A percentile compares a stretch with the other conserved stretches of the same genome.
phyloP scores from a whole-genome alignment of 352 stramenopile species.

The Thraustochytrium striatum region DNA sequence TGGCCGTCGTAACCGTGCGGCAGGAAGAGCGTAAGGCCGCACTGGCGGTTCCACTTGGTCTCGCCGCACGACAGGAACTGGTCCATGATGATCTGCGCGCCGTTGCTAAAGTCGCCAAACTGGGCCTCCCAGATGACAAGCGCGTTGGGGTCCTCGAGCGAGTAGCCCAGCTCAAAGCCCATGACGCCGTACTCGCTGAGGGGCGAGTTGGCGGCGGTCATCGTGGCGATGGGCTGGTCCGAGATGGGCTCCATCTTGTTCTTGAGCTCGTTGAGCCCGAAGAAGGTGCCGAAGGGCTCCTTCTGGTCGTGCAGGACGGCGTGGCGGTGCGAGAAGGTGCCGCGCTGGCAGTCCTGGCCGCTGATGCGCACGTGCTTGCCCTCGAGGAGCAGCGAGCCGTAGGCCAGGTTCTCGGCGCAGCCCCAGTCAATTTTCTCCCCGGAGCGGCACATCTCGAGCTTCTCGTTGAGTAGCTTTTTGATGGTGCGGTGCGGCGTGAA shows the following conservation, averaged over 20 bases:
- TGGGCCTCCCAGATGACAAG: slow-evolving; percentile 95
- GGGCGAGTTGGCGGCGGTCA: slow-evolving; percentile 86
- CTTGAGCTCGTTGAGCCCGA: slow-evolving; percentile 36
- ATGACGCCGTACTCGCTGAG: slow-evolving; percentile 92
- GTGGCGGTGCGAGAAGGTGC: slow-evolving; percentile 83
- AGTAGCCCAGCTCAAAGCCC: slow-evolving; percentile 90
- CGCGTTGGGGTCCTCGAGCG: slow-evolving; percentile 89
- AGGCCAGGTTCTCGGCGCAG: slow-evolving; percentile 90
- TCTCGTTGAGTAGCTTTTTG: slow-evolving; percentile 46
- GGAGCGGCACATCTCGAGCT: slow-evolving; percentile 47
- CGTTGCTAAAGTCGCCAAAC: slow-evolving; percentile 95
- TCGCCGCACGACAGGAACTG: slow-evolving; percentile 92
- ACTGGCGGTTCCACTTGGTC: slow-evolving; percentile 91
- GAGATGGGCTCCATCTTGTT: slow-evolving; percentile 39
- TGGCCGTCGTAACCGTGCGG: slow-evolving; percentile 93
- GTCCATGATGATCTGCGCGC: slow-evolving; percentile 94
- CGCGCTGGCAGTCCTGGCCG: slow-evolving; percentile 91
- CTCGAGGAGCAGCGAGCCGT: slow-evolving; percentile 86
- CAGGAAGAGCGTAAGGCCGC: slow-evolving; percentile 85
- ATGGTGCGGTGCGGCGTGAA: slow-evolving; percentile 66
- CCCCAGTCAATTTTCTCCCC: slow-evolving; percentile 88
- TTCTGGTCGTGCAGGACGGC: slow-evolving; percentile 79
- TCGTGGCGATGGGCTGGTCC: slow-evolving; percentile 16
- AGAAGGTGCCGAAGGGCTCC: slow-evolving; percentile 37
- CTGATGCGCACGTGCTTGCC: slow-evolving; percentile 80